Evolutionary conservation across 2,329 filamentous ascomycete genomes (phyloP).

Genomic region (Delphinella strobiligena): DNA sequence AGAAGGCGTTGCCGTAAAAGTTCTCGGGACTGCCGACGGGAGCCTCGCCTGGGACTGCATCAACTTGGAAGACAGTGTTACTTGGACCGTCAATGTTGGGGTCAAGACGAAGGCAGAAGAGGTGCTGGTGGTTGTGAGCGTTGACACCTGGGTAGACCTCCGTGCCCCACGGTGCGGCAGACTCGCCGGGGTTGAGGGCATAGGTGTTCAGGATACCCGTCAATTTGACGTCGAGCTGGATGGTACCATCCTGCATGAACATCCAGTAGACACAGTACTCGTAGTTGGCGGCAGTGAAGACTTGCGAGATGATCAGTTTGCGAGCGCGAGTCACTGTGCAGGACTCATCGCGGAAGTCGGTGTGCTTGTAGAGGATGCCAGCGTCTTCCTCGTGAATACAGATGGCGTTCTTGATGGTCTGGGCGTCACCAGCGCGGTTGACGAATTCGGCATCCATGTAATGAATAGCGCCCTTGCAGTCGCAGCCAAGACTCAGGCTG

Average conservation of each 20-base stretch:
- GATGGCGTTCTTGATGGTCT: constrained; percentile 82
- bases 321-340: constrained; percentile 74
- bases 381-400: constrained; percentile 92
- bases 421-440: constrained; percentile 52
- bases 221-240: constrained; percentile 81
- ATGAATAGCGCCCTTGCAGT: constrained; percentile 83
- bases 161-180: constrained; percentile 79
- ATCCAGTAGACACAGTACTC: constrained; percentile 85
- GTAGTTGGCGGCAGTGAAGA: constrained; percentile 94
- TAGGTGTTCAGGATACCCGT: constrained; percentile 93
- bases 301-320: constrained; percentile 77
- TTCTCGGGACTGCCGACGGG: constrained; percentile 74
- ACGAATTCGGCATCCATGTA: constrained; percentile 85
- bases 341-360: constrained; percentile 83
- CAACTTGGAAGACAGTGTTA: constrained; percentile 65
- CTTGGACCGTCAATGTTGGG: constrained; percentile 74
- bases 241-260: constrained; percentile 83
- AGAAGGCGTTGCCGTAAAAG: constrained; percentile 82
- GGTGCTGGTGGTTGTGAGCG: constrained; percentile 89
- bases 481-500: constrained; percentile 56
- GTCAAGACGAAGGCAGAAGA: constrained; percentile 84
- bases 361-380: constrained; percentile 79
- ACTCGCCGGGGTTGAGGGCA: constrained; percentile 65
- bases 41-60: constrained; percentile 58
- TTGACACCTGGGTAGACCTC: constrained; percentile 87